Evolutionary conservation across 768 basidiomycete species (phyloP), one percentile per base, ranked within the genome.

Genomic region (Termitomyces sp.): DNA sequence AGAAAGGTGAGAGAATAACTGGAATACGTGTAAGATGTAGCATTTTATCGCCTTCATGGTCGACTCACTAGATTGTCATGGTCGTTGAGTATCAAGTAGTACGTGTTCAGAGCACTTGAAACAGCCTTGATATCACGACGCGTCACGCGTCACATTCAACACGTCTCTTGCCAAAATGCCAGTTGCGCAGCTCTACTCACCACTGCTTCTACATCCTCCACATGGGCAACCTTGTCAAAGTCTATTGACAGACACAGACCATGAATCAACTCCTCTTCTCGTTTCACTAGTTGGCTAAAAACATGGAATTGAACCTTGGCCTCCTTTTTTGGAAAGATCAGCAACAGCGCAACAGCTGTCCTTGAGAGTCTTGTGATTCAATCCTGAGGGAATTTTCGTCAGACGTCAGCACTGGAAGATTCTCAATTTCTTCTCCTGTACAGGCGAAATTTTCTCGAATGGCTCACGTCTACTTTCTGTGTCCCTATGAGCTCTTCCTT

Each of bases 1-100:
- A 89, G 55, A 66, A 93, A 93, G 1, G 92, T 93, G 54, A 93
- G 78, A 5, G 84, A 78, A 70, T 93, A 93, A 70, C 91, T 92
- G 65, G 75, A 75, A 33, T 30, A 2, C 10, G 38, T 18, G 18
- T 57, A 26, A 50, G 48, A 28, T 48, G 20, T 26, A 30, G 20
- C 10, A 50, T 26, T 18, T 7, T 6, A 20, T 35, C 16, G 13
- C 13, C 40, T 43, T 50, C 14, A 4, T 5, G 41, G n/a, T 51
- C 49, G 47, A 67, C 71, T 53, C 67, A 78, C 79, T 81, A 79
- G 72, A 81, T 75, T 23, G 79, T 81, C 79, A 81, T 81, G 38
- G 56, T 71, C 51, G 63, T 62, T 52, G n/a, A 32, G 47, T 28
- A 50, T 52, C 18, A 58, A 59, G 50, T 18, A 33, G n/a, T 46